A percentile compares a stretch with the other conserved stretches of the same genome.
Conservation (phyloP, 169 alveolate species). For the Plasmodium gonderi region DNA sequence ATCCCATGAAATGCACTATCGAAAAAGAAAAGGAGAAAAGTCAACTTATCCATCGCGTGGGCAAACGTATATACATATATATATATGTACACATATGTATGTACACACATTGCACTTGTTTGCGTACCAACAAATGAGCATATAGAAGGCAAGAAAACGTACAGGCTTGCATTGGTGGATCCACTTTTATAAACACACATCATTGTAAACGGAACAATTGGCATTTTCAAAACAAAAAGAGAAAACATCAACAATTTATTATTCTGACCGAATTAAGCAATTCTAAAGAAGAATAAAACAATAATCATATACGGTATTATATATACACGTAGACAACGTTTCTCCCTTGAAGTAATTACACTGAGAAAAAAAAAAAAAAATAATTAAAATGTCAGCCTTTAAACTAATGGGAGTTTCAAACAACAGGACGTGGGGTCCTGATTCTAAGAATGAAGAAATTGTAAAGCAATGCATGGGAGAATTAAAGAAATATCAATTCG, state of each 20-base stretch:
- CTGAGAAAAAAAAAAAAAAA: neutral
- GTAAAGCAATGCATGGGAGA: slow-evolving; percentile 82
- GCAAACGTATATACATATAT: no score
- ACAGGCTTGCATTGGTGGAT: no score
- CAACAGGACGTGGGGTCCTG: slow-evolving; percentile 85
- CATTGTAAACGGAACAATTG: no score
- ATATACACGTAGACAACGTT: neutral
- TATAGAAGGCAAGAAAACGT: no score
- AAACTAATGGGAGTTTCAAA: slow-evolving; percentile 17
- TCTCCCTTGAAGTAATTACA: no score
- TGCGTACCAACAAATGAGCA: no score
- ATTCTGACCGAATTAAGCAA: neutral
- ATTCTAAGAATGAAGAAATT: slow-evolving; percentile 78
- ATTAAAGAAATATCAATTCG: slow-evolving; percentile 86
- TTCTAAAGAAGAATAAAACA: neutral
- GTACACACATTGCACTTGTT: no score
- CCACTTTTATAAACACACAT: no score
- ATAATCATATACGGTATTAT: neutral
- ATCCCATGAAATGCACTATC: neutral
- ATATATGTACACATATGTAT: neutral
- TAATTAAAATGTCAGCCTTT: slow-evolving; percentile 41
- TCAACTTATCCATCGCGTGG: neutral
- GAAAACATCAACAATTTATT: neutral
- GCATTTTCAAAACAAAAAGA: no score
- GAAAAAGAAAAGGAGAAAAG: neutral